phyloP scores from a whole-genome alignment of 495 filamentous ascomycete genomes.

The Penicillium coprophilum region DNA sequence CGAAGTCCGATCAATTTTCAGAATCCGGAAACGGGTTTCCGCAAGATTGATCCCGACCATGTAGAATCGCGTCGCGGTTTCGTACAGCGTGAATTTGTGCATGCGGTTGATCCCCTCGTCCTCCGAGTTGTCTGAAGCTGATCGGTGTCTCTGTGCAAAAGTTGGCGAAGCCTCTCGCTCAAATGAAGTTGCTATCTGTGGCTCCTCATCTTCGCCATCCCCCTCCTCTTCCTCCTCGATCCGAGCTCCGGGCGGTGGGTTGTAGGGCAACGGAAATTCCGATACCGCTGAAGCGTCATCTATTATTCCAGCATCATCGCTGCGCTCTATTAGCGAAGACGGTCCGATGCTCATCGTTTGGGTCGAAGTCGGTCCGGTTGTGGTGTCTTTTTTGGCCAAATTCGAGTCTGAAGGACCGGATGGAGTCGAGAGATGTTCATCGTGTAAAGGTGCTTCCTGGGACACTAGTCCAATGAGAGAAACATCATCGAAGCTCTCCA shows the following conservation, averaged over 20 bases:
- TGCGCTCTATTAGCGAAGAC: conserved; percentile 9
- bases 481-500: conserved; percentile 45
- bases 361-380: conserved; percentile 9
- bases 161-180: conserved; percentile 41
- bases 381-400: conserved; percentile 17
- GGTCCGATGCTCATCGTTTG: not conserved
- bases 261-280: conserved; percentile 28
- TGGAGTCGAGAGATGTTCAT: conserved; percentile 18
- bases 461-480: conserved; percentile 26
- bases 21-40: conserved; percentile 82
- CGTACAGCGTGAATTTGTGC: conserved; percentile 94
- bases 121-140: conserved; percentile 56
- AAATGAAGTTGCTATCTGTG: conserved; percentile 44
- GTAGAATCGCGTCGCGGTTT: conserved; percentile 89
- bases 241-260: conserved; percentile 23
- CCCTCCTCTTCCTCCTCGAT: conserved; percentile 32
- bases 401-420: conserved; percentile 10
- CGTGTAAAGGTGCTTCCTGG: conserved; percentile 15
- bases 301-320: conserved; percentile 9
- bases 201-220: conserved; percentile 45
- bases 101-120: conserved; percentile 78
- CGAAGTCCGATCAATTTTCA: conserved; percentile 90
- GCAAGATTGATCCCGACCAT: conserved; percentile 87
- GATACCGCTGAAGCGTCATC: conserved; percentile 22
- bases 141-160: conserved; percentile 46